phyloP scores from a whole-genome alignment of 208 protist genomes.

The Herpetomonas samuelpessoai region DNA sequence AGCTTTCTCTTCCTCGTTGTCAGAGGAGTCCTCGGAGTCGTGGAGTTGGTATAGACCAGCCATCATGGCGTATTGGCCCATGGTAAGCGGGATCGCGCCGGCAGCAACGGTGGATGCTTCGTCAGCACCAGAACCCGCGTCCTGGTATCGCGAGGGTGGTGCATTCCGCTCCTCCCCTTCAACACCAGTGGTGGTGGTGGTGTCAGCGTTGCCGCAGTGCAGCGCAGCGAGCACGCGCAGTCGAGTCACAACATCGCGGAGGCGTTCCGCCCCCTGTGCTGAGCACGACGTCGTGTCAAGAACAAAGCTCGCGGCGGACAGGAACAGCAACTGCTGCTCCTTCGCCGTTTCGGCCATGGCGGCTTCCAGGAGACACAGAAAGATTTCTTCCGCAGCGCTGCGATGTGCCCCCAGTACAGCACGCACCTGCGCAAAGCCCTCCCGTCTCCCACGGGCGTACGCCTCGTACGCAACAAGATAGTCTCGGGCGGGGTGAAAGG shows the following conservation, averaged over 20 bases:
- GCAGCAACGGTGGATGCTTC: neutral
- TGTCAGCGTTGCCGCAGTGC: slow-evolving; percentile 15
- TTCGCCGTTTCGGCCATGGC: slow-evolving; percentile 31
- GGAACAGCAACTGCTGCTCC: slow-evolving; percentile 36
- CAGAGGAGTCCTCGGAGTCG: neutral
- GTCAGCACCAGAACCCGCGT: neutral
- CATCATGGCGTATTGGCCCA: slow-evolving; percentile 18
- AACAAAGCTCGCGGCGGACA: slow-evolving; percentile 35
- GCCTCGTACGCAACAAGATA: slow-evolving; percentile 25
- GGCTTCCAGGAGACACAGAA: slow-evolving; percentile 34
- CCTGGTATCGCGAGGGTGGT: no score
- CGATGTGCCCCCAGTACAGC: neutral
- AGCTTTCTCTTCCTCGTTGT: neutral
- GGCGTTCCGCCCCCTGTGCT: slow-evolving; percentile 16
- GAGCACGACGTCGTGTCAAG: slow-evolving; percentile 21
- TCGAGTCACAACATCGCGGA: slow-evolving; percentile 35
- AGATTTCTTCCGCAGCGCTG: slow-evolving; percentile 11
- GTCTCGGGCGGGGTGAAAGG: slow-evolving; percentile 21
- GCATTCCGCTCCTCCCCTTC: neutral
- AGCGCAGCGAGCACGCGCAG: slow-evolving; percentile 37
- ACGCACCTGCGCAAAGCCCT: slow-evolving; percentile 21
- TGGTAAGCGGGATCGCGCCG: slow-evolving; percentile 17
- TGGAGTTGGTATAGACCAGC: slow-evolving; percentile 7
- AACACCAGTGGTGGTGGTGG: neutral
- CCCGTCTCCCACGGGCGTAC: slow-evolving; percentile 20